These are phyloP conservation scores for Lichtheimia hyalospora DNA, from an alignment of 371 early-diverging fungal genomes.

Conservation along the genomic window DNA sequence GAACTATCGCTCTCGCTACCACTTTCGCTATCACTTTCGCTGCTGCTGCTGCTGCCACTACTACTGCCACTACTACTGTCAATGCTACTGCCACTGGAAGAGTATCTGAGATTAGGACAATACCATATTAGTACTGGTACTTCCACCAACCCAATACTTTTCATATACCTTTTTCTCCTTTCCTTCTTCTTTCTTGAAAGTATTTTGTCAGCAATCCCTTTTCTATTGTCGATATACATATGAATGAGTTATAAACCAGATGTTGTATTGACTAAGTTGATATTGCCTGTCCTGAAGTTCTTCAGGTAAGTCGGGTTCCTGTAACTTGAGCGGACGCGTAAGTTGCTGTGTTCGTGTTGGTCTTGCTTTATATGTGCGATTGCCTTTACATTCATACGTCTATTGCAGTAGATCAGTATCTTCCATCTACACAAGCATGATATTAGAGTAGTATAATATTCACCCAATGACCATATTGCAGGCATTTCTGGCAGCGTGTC, in stretches of 20 bases:
- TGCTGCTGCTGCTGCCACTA: constrained; percentile 13
- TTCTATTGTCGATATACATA: constrained; percentile 18
- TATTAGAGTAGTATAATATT: background rate
- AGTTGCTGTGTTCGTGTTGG: constrained; percentile 69
- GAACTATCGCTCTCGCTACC: constrained; percentile 17
- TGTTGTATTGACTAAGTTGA: background rate
- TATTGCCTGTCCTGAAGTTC: constrained; percentile 50
- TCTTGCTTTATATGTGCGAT: constrained; percentile 52
- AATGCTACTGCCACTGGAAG: constrained; percentile 2
- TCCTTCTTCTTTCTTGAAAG: constrained; percentile 40
- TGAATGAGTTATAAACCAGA: background rate
- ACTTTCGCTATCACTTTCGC: constrained; percentile 17
- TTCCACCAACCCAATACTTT: background rate
- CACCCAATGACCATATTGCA: constrained; percentile 66
- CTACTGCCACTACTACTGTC: constrained; percentile 6
- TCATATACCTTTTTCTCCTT: constrained; percentile 10
- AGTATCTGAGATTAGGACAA: background rate
- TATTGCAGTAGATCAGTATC: constrained; percentile 11
- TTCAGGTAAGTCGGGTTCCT: constrained; percentile 50
- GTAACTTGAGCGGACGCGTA: constrained; percentile 54
- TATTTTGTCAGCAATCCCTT: constrained; percentile 58
- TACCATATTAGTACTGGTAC: background rate
- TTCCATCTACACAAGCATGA: background rate
- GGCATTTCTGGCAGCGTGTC: constrained; percentile 64
- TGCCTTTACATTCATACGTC: constrained; percentile 60